Evolutionary conservation across 371 early-diverging fungal genomes (phyloP), one percentile per base, ranked within the genome.

Genomic region (Mucor plumbeus): DNA sequence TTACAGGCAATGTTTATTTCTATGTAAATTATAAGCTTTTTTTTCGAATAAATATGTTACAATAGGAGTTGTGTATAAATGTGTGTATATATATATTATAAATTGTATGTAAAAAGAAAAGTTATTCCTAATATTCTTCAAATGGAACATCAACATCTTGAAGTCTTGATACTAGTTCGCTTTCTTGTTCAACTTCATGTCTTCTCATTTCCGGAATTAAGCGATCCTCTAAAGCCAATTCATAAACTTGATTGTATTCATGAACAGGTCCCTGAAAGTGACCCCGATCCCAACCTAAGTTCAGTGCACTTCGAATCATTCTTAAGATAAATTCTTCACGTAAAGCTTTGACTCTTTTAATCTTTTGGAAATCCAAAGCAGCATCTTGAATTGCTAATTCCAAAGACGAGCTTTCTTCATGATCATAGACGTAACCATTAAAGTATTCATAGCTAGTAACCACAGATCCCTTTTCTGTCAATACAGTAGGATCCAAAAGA

Each of bases 401-500:
- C 48, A 88, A 31, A n/a, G 66, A 63, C 6, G 53, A 26, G 2
- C 70, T 58, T 8, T 64, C 60, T 47, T 43, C n/a, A 3, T 74
- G 71, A 54, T 84, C 74, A 66, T 86, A 90, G 3, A 87, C 64
- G 58, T 88, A 90, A 55, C 85, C 80, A 69, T 90, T 90, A 69
- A 84, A 85, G 10, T 73, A 67, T 58, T 85, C 86, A 14, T 63
- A 67, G 26, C 73, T 80, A 44, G 74, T 81, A 35, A 74, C 81
- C 2, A 75, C 67, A 34, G 82, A 68, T 13, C 55, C 78, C 73
- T 43, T 78, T 68, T 72, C 73, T 10, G 66, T 48, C 7, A 53
- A 14, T 5, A 61, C 53, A 2, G 39, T 43, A 26, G 73, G 69
- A 39, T 72, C 63, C 43, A 65, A 11, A 8, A 41, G 59, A 2